These are phyloP conservation scores for Emmonsiellopsis sp. DNA, from an alignment of 2,329 filamentous ascomycete genomes.

Conservation along the genomic window DNA sequence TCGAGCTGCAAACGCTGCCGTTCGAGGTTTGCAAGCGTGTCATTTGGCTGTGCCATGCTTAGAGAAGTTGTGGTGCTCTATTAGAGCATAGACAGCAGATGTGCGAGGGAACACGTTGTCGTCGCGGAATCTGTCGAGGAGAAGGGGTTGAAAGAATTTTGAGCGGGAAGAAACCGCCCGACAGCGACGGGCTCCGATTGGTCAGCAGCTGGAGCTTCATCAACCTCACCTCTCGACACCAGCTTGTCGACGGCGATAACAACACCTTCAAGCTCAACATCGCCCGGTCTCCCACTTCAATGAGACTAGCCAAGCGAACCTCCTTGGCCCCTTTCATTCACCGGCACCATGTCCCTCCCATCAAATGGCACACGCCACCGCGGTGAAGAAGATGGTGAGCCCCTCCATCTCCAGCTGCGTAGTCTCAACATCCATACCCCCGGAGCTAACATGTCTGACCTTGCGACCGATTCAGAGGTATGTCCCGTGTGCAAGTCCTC, in stretches of 20 bases:
- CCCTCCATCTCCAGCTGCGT: background rate
- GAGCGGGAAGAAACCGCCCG: background rate
- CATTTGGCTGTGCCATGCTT: constrained; percentile 8
- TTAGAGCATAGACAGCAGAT: no score
- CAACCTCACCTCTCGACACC: background rate
- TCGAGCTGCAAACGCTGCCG: constrained; percentile 66
- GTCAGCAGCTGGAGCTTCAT: constrained; percentile 1
- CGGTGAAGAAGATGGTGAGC: constrained; percentile 32
- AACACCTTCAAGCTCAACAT: background rate
- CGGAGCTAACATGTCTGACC: background rate
- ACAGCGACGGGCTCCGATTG: constrained; percentile 8
- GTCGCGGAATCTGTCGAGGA: background rate
- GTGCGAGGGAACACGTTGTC: background rate
- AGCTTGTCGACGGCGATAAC: background rate
- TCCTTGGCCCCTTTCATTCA: background rate
- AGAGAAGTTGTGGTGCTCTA: no score
- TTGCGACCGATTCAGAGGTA: constrained; percentile 49
- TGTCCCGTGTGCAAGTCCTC: constrained; percentile 97
- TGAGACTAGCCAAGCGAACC: background rate
- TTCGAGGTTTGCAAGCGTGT: constrained; percentile 52
- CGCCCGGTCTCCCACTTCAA: no score
- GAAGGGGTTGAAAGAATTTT: background rate
- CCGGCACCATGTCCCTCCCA: constrained; percentile 21
- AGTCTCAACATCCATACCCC: background rate
- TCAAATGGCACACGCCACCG: constrained; percentile 23